A percentile compares a stretch with the other conserved stretches of the same genome.
Evolutionary conservation across 108 stramenopile species (phyloP).

Genomic region (Cyclotella distinguenda): DNA sequence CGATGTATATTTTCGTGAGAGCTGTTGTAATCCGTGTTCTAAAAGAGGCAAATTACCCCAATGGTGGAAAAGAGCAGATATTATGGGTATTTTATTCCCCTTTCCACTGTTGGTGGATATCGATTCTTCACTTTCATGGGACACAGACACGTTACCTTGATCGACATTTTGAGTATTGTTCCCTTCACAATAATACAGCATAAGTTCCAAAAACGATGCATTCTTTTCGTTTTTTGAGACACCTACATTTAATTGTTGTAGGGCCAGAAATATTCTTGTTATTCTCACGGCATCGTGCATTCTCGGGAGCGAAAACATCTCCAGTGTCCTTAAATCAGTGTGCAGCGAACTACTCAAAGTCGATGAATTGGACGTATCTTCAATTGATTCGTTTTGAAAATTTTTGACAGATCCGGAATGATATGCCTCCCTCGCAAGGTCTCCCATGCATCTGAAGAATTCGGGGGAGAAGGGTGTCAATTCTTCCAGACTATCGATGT

Average conservation of each 20-base stretch:
- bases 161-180: too few species aligned
- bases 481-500: conserved; percentile 15
- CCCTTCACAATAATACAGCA: conserved; percentile 28
- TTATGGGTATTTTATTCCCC: conserved; percentile 15
- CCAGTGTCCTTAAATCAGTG: conserved; percentile 19
- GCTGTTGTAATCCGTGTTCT: conserved; percentile 26
- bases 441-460: conserved; percentile 31
- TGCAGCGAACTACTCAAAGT: neutral
- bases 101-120: too few species aligned
- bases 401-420: conserved; percentile 24
- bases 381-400: neutral
- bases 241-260: conserved; percentile 28
- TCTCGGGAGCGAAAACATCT: conserved; percentile 35
- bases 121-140: too few species aligned
- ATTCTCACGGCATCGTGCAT: conserved; percentile 39
- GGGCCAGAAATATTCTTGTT: conserved; percentile 21
- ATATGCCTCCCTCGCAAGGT: conserved; percentile 27
- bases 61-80: conserved; percentile 34
- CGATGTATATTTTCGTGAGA: conserved; percentile 15
- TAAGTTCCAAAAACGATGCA: conserved; percentile 12
- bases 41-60: conserved; percentile 25
- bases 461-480: conserved; percentile 32
- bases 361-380: neutral
- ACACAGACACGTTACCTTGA: too few species aligned
- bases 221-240: neutral